Base-by-base conservation (phyloP, 1,284 basidiomycete species). In the Taiwanofungus camphoratus region DNA sequence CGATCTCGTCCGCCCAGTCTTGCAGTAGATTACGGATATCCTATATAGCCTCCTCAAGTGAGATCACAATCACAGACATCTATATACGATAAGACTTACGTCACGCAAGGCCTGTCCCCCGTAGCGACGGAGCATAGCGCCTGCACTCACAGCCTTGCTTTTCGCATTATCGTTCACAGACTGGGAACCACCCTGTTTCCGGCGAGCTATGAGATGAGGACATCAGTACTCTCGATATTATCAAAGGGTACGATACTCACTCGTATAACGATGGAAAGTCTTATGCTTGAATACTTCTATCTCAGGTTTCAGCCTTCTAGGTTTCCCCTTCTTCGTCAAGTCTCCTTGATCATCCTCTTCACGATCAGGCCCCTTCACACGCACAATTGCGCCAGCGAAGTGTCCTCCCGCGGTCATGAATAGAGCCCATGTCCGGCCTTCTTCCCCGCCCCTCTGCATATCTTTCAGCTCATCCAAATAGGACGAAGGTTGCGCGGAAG, bases 181-280 rank as follows among this genome's bases (percentile, higher is more conserved):
- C 65, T 99, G 96, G 0, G 90, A 87, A 0, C 96, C 96, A 63
- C 96, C 96, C 70, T 99, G 96, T 64, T 99, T 99, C 52, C 90
- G 76, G 53, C 96, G 88, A 30, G 96, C 92, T 96, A 41, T 4
- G 5, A 26, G 46, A 42, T 8, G 3, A 16, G 15, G 19, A 45
- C 8, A 23, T 24, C 11, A 40, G 23, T 22, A 8, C 18, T 26
- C 37, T 13, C 9, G 8, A 18, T 3, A 12, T 7, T 8, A 36
- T 12, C 26, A 1, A 36, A 30, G 15, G 21, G 11, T 16, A 44
- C 20, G 23, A 36, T 13, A 66, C 78, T 48, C 48, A 95, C 92
- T 99, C 0, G 96, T 99, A 64, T 99, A 99, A 5, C 96, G 83
- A 64, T 99, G 96, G 65, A 98, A 99, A 0, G 96, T 98, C 67